phyloP scores from a whole-genome alignment of 345 rosid species.

The Salix dunnii region DNA sequence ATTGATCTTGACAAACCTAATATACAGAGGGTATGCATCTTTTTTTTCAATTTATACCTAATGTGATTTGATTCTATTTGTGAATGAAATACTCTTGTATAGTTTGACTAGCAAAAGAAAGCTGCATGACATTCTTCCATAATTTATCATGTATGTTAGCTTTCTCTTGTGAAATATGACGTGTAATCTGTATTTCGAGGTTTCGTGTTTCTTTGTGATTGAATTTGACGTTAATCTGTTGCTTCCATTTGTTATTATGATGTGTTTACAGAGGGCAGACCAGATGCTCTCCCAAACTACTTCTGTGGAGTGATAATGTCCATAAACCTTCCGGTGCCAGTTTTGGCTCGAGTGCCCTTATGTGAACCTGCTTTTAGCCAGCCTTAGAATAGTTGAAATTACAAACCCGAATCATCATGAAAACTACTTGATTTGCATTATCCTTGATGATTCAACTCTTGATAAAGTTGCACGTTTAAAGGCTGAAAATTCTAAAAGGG shows the following conservation, averaged over 20 bases:
- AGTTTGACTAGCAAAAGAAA: neutral
- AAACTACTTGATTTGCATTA: no score
- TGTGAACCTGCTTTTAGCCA: no score
- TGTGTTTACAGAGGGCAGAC: neutral
- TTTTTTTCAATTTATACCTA: neutral
- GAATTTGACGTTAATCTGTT: neutral
- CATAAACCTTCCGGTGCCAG: no score
- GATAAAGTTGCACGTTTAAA: no score
- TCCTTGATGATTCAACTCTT: no score
- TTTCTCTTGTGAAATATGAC: neutral
- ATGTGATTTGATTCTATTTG: conserved; percentile 4
- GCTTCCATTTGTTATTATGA: neutral
- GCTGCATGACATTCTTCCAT: neutral
- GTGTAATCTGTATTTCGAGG: neutral
- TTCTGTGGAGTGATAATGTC: no score
- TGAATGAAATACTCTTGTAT: conserved; percentile 18
- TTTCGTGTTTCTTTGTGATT: neutral
- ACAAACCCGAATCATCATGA: no score
- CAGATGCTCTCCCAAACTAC: neutral
- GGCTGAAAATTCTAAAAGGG: no score
- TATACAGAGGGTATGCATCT: conserved; percentile 14
- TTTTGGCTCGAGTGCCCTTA: no score
- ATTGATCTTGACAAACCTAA: conserved; percentile 22
- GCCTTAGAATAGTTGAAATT: no score
- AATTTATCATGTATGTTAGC: neutral